phyloP scores from a whole-genome alignment of 208 protist genomes.

The Zelonia costaricensis region DNA sequence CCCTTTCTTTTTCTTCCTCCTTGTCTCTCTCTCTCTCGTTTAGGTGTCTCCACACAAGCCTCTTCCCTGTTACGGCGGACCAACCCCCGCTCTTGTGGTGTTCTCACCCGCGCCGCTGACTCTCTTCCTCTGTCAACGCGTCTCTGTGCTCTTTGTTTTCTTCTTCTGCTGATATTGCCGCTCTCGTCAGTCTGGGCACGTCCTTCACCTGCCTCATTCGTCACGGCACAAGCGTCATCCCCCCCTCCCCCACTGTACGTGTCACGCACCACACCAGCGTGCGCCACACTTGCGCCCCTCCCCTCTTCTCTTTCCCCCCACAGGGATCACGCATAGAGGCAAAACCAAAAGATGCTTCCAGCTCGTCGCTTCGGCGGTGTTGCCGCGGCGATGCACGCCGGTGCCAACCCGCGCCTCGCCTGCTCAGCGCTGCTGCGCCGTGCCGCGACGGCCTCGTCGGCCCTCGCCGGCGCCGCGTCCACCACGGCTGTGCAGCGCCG shows the following conservation, averaged over 20 bases:
- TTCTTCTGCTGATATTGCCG: background rate
- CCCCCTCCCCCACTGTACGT: no score
- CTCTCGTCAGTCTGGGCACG: no score
- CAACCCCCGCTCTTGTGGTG: background rate
- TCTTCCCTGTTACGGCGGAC: no score
- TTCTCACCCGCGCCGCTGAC: background rate
- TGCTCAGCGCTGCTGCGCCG: background rate
- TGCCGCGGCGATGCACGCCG: background rate
- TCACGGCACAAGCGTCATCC: no score
- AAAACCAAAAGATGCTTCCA: constrained; percentile 1
- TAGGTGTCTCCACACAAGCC: background rate
- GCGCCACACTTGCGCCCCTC: no score
- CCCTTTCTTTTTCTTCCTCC: background rate
- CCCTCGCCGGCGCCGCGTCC: background rate
- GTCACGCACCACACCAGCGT: no score
- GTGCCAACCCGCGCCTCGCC: no score
- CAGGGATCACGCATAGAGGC: no score
- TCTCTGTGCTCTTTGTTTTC: background rate
- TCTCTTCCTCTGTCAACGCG: no score
- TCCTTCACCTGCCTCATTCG: no score
- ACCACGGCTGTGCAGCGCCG: constrained; percentile 14
- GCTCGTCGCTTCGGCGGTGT: constrained; percentile 13
- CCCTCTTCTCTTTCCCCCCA: no score
- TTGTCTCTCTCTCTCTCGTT: background rate
- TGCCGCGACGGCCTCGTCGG: background rate